phyloP scores from a whole-genome alignment of 345 rosid genomes.

The Bruguiera sexangula region DNA sequence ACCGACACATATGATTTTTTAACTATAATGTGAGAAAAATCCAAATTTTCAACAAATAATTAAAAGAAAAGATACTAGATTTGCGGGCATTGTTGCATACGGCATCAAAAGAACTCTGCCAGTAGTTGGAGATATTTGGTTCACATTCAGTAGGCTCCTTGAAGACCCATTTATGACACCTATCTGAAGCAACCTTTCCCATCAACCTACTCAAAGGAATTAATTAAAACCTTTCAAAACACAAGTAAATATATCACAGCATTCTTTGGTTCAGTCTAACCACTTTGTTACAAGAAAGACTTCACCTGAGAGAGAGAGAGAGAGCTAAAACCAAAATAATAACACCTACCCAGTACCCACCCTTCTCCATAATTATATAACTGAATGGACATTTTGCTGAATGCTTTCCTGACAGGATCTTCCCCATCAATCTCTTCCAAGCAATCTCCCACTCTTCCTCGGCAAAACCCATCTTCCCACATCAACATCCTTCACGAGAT shows the following conservation, averaged over 20 bases:
- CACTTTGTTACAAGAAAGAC: background rate
- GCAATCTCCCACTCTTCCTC: slow-evolving; percentile 75
- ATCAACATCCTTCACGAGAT: slow-evolving; percentile 81
- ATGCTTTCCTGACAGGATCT: slow-evolving; percentile 93
- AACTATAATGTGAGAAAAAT: no score
- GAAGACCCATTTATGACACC: slow-evolving; percentile 99
- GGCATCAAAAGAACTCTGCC: slow-evolving; percentile 99
- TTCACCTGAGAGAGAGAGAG: background rate
- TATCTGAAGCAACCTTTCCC: slow-evolving; percentile 99
- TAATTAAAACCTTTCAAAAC: slow-evolving; percentile 10
- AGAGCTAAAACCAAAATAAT: slow-evolving; percentile 20
- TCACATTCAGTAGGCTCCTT: slow-evolving; percentile 95
- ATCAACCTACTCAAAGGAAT: slow-evolving; percentile 58
- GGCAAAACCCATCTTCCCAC: slow-evolving; percentile 99
- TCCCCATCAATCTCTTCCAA: slow-evolving; percentile 82
- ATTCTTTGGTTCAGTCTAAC: background rate
- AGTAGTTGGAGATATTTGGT: slow-evolving; percentile 89
- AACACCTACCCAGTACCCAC: slow-evolving; percentile 99
- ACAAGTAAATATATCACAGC: background rate
- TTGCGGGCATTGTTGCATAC: slow-evolving; percentile 37
- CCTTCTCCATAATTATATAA: slow-evolving; percentile 99
- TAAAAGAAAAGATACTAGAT: background rate
- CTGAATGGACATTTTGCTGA: slow-evolving; percentile 99
- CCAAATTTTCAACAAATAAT: background rate
- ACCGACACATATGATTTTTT: no score